These are phyloP conservation scores for Aspergillus tamarii DNA, from an alignment of 2,329 filamentous ascomycete genomes.

Conservation along the genomic window DNA sequence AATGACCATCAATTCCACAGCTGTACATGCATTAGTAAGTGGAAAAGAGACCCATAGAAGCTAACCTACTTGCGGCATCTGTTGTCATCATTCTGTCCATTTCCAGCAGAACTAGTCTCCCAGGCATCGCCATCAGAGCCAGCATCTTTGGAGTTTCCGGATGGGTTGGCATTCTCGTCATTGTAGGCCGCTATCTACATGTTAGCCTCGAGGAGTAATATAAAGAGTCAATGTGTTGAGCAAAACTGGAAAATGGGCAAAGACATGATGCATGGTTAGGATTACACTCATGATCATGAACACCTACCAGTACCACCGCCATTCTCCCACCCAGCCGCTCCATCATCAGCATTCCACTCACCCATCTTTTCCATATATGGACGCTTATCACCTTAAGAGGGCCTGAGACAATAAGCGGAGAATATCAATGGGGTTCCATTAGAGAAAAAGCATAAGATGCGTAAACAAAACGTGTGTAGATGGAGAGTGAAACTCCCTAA, in stretches of 20 bases:
- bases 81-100: conserved; percentile 23
- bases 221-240: not conserved
- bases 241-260: not conserved
- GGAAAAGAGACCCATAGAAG: not conserved
- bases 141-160: conserved; percentile 7
- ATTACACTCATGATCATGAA: not conserved
- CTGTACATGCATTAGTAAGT: conserved; percentile 25
- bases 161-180: conserved; percentile 22
- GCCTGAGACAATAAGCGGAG: not conserved
- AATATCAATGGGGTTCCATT: not conserved
- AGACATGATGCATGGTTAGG: not conserved
- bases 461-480: not conserved
- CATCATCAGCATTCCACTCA: not conserved
- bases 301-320: not conserved
- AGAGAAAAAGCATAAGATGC: not conserved
- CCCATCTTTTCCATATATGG: not conserved
- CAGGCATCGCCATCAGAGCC: conserved; percentile 12
- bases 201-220: not conserved
- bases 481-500: not conserved
- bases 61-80: conserved; percentile 42
- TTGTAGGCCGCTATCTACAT: not conserved
- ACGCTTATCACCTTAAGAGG: not conserved
- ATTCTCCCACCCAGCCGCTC: not conserved
- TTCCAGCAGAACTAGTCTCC: conserved; percentile 8
- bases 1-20: conserved; percentile 42